These are phyloP conservation scores for Xylaria hypoxylon DNA, from an alignment of 2,329 filamentous ascomycete genomes.

Conservation along the genomic window DNA sequence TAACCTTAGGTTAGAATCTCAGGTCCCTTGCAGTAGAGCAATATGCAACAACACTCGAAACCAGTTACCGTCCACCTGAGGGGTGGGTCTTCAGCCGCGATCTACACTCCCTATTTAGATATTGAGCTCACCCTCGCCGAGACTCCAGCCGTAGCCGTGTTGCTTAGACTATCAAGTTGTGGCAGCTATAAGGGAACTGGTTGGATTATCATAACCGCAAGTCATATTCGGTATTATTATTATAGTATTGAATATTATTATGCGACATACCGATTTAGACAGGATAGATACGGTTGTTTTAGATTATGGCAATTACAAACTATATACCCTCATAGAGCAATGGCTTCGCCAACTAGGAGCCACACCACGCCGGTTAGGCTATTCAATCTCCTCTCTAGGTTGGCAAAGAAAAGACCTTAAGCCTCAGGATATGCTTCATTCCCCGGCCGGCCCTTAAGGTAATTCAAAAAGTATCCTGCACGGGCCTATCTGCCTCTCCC, in stretches of 20 bases:
- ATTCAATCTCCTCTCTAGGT: conserved; percentile 4
- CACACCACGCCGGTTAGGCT: background rate
- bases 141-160: no score
- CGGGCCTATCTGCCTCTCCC: background rate
- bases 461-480: background rate
- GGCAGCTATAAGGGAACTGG: background rate
- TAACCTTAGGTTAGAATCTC: background rate
- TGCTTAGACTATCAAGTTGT: no score
- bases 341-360: background rate
- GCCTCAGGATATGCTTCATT: background rate
- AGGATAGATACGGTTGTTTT: background rate
- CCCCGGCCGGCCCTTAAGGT: background rate
- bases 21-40: conserved; percentile 1
- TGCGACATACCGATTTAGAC: background rate
- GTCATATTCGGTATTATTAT: background rate
- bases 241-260: no score
- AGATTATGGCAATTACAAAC: background rate
- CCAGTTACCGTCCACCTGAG: background rate
- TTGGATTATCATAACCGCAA: background rate
- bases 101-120: background rate
- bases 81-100: conserved; percentile 8
- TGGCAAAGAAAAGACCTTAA: background rate
- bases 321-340: background rate
- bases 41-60: conserved; percentile 9
- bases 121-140: no score